A percentile compares a stretch with the other conserved stretches of the same genome.
Conservation (phyloP, 2,329 filamentous ascomycete genomes). For the Podosphaera xanthii region DNA sequence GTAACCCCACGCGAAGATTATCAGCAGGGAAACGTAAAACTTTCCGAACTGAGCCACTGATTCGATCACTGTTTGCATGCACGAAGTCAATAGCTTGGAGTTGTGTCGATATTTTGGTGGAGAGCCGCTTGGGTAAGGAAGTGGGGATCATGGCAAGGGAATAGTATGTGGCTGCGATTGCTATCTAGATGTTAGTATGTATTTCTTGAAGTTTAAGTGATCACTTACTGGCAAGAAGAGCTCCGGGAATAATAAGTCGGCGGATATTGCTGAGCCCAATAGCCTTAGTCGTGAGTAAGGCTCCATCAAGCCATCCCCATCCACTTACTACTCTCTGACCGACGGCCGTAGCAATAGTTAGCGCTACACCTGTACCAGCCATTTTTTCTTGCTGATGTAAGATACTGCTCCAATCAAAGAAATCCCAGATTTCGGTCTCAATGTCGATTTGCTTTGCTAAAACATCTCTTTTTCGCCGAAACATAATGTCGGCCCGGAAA, state of each 20-base stretch:
- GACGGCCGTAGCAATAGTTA: constrained; percentile 73
- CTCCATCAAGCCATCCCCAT: constrained; percentile 73
- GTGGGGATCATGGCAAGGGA: constrained; percentile 69
- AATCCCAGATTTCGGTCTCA: constrained; percentile 74
- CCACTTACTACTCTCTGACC: constrained; percentile 64
- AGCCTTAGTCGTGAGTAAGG: constrained; percentile 57
- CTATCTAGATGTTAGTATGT: constrained; percentile 24
- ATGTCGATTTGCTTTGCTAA: constrained; percentile 70
- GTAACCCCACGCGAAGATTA: constrained; percentile 61
- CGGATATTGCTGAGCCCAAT: constrained; percentile 63
- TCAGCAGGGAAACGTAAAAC: constrained; percentile 74
- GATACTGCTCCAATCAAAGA: constrained; percentile 67
- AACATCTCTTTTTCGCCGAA: constrained; percentile 58
- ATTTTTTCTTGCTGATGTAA: constrained; percentile 87
- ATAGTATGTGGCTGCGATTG: constrained; percentile 53
- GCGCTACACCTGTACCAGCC: constrained; percentile 78
- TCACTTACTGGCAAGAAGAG: constrained; percentile 54
- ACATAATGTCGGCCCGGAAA: constrained; percentile 88
- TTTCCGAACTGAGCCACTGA: constrained; percentile 66
- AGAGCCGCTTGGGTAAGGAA: constrained; percentile 68
- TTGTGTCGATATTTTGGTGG: constrained; percentile 61
- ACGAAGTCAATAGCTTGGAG: constrained; percentile 75
- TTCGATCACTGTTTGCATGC: constrained; percentile 66
- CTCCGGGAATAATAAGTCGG: constrained; percentile 56
- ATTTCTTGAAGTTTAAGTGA: constrained; percentile 2